A percentile compares a stretch with the other conserved stretches of the same genome.
These are phyloP conservation scores for Tranzscheliella williamsii DNA, from an alignment of 1,284 basidiomycete species.

Conservation along the genomic window DNA sequence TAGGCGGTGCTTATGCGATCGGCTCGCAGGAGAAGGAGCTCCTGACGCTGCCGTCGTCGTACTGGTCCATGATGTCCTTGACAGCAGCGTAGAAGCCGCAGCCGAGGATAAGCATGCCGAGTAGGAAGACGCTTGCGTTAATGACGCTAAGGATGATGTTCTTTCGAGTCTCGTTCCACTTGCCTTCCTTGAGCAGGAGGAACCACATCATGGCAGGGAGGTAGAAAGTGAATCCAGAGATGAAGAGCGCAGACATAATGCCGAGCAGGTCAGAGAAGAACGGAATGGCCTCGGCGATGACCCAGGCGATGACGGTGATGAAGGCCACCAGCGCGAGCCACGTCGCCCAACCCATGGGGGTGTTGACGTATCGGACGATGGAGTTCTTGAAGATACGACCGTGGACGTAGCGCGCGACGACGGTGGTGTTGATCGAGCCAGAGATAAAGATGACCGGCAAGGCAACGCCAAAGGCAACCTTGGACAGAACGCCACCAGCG, in stretches of 20 bases:
- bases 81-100: constrained; percentile 39
- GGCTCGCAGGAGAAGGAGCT: constrained; percentile 32
- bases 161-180: constrained; percentile 26
- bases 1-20: constrained; percentile 4
- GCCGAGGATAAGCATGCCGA: constrained; percentile 41
- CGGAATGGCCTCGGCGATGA: constrained; percentile 46
- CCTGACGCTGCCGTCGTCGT: constrained; percentile 15
- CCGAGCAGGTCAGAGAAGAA: constrained; percentile 42
- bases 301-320: constrained; percentile 41
- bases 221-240: constrained; percentile 49
- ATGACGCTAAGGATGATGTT: constrained; percentile 33
- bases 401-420: constrained; percentile 45
- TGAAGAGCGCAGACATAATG: constrained; percentile 42
- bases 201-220: constrained; percentile 64
- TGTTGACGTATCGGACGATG: constrained; percentile 48
- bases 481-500: constrained; percentile 37
- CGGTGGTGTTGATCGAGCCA: constrained; percentile 53
- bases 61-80: constrained; percentile 31
- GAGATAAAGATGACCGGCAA: constrained; percentile 54
- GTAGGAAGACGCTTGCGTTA: constrained; percentile 33
- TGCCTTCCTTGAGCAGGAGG: constrained; percentile 37
- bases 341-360: constrained; percentile 37
- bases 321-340: constrained; percentile 37
- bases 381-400: constrained; percentile 42
- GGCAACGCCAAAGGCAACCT: constrained; percentile 50